Percentiles rank a stretch among this genome's conserved stretches.
Conservation (phyloP, 768 basidiomycete species). For the Boletus tomentosulus region DNA sequence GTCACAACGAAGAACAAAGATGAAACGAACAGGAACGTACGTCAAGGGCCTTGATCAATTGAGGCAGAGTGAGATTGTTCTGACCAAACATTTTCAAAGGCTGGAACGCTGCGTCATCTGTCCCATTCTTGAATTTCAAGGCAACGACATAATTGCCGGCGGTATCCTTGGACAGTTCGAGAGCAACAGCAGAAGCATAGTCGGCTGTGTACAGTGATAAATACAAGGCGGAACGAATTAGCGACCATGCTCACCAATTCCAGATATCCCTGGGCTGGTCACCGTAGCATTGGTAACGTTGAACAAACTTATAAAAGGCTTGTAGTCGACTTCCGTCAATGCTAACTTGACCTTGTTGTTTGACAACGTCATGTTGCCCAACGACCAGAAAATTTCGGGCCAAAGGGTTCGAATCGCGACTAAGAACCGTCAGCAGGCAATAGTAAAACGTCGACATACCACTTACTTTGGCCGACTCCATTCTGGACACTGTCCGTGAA, state of each 20-base stretch:
- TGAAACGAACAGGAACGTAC: slow-evolving; percentile 5
- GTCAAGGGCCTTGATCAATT: slow-evolving; percentile 14
- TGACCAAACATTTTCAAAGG: slow-evolving; percentile 65
- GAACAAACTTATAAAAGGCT: slow-evolving; percentile 86
- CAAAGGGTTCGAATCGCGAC: slow-evolving; percentile 79
- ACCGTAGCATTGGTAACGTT: slow-evolving; percentile 63
- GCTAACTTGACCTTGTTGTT: slow-evolving; percentile 73
- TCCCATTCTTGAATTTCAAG: slow-evolving; percentile 82
- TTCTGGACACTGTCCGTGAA: slow-evolving; percentile 58
- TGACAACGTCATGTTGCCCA: slow-evolving; percentile 73
- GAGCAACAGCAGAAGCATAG: slow-evolving; percentile 65
- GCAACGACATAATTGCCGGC: slow-evolving; percentile 71
- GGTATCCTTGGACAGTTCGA: slow-evolving; percentile 61
- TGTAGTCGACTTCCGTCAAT: slow-evolving; percentile 76
- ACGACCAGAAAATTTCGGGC: slow-evolving; percentile 62
- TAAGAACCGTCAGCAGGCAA: slow-evolving; percentile 24
- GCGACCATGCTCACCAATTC: slow-evolving; percentile 49
- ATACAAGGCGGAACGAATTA: not conserved
- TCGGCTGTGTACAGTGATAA: slow-evolving; percentile 47
- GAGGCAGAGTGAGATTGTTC: slow-evolving; percentile 19
- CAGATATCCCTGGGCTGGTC: slow-evolving; percentile 55
- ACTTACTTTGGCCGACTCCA: slow-evolving; percentile 74
- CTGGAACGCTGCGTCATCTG: slow-evolving; percentile 46
- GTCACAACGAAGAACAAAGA: not conserved
- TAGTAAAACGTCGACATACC: not conserved